Base-by-base conservation (phyloP, 768 basidiomycete genomes). In the Exidia glandulosa region DNA sequence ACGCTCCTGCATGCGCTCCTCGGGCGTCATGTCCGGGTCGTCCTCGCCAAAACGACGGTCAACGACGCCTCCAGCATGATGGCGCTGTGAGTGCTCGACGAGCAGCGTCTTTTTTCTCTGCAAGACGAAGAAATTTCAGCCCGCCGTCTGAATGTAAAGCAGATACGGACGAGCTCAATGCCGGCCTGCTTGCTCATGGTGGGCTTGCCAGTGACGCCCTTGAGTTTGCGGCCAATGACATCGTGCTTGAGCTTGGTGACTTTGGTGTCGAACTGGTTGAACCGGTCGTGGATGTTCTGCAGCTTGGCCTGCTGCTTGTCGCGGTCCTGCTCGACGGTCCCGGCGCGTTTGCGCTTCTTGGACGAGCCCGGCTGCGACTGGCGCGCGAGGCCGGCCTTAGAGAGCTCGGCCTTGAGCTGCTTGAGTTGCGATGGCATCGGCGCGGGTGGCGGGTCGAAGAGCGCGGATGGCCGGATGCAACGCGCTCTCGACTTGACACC, bases 21-120 rank as follows among this genome's bases (percentile, higher is more conserved):
- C 96, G 32, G 93, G 77, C n/a, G 89, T 86, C 81, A 98, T 85
- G 10, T 85, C 80, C 2, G 94, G 86, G 63, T 98, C 86, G 68
- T 90, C 86, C 80, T 99, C 96, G 74, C 96, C 96, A 69, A 98
- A 97, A 23, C 96, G 87, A 57, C 91, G 82, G 73, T 99, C 96
- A 60, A 94, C 75, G 60, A 99, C 86, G 4, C 94, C 90, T 4
- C 94, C 94, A 10, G 88, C 84, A 63, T 85, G 87, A 55, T 82
- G 85, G 64, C 84, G 87, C 56, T 88, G 82, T 62, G 91, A 82
- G 58, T 84, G 87, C 73, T 98, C 94, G 62, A 93, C 94, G 58
- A 98, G 73, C 27, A 99, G 75, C 0, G 86, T 88, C 76, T 87
- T 87, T 71, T 88, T 90, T 55, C 95, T 78, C 94, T 96, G 67